Percentiles rank a stretch among this genome's conserved stretches.
Conservation (phyloP, 371 early-diverging fungal genomes). For the Apophysomyces variabilis region DNA sequence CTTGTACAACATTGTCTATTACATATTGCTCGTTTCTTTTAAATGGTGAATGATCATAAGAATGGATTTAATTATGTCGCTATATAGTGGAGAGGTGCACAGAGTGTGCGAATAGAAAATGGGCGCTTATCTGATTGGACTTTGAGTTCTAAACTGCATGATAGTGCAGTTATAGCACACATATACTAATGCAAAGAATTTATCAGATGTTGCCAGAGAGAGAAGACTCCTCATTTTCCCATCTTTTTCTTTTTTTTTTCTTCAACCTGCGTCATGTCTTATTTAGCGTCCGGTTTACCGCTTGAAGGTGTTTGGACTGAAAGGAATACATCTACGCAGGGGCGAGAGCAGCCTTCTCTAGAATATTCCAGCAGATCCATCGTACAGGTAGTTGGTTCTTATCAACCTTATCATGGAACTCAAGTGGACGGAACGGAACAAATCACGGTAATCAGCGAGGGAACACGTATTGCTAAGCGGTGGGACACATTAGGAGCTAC, state of each 20-base stretch:
- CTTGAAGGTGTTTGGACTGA: neutral
- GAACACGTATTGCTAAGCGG: no score
- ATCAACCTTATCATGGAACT: no score
- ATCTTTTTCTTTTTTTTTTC: neutral
- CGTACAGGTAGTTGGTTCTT: neutral
- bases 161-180: neutral
- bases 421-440: no score
- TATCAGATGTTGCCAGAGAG: neutral
- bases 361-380: neutral
- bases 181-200: neutral
- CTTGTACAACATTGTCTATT: no score
- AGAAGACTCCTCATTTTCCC: no score
- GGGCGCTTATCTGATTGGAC: neutral
- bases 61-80: no score
- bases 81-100: no score
- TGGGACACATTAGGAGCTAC: no score
- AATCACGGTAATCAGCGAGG: no score
- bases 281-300: neutral
- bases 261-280: neutral
- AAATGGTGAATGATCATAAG: no score
- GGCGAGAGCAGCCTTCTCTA: neutral
- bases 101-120: no score
- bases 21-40: no score
- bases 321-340: neutral
- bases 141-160: slow-evolving; percentile 7